Base-by-base conservation (phyloP, 805 yeast genomes). In the Saccharomycopsis synnaedendra region DNA sequence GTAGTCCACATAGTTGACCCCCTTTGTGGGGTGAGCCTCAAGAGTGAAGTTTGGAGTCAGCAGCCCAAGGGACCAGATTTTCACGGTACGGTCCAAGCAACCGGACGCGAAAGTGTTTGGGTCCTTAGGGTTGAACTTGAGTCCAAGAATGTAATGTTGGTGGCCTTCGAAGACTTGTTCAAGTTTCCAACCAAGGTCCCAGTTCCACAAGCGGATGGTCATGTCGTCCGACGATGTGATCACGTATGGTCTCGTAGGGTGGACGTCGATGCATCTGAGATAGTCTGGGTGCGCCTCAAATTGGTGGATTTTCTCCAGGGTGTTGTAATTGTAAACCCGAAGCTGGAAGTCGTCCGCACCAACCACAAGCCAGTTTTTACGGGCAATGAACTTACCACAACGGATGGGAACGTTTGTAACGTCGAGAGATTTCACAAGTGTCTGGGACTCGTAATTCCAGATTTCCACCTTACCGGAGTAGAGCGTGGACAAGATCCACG, bases 241-340 rank as follows among this genome's bases (percentile, higher is more conserved):
- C 44, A 93, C 74, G 58, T 84, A 85, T 29, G 97, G 94, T 67
- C 85, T 85, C 11, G 90, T 74, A 40, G 97, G 97, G 66, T 93
- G 98, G 39, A 90, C 95, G 7, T 95, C 93, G 55, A 93, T 77
- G 48, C 85, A 79, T 64, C 98, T 81, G 60, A 93, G 85, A 65
- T 93, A 93, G 66, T 93, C 98, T 5, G 96, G 96, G 62, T 93
- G 98, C 6, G 97, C 97, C 69, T 93, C 98, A 61, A 90, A 93
- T 67, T 89, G 97, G 37, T 86, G 75, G 54, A 93, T 77, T 63
- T 87, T 88, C 66, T 93, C 98, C 49, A 95, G 89, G 19, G 98
- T 93, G 67, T 87, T 87, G 71, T 86, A 88, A 66, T 93, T 93
- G 72, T 78, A 93, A 32, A 93, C 94, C 60, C 98, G 80, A 50